Percentiles rank a stretch among this genome's conserved stretches.
These are phyloP conservation scores for Calonectria hongkongensis DNA, from an alignment of 2,329 filamentous ascomycete species.

Conservation along the genomic window DNA sequence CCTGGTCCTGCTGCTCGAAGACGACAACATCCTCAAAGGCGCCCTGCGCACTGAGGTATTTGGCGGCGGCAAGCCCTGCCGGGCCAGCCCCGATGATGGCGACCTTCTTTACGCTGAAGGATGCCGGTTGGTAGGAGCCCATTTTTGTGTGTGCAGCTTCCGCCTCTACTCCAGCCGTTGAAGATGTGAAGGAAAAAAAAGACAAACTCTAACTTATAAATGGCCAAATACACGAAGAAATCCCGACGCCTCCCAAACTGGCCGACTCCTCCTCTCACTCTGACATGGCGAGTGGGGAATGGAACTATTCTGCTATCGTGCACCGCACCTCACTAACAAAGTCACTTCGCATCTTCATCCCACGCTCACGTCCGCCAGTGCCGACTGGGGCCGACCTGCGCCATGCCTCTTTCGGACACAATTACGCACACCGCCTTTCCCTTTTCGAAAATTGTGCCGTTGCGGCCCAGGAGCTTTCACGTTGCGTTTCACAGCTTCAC, in stretches of 20 bases:
- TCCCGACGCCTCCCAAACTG: slow-evolving; percentile 28
- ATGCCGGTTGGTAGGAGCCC: slow-evolving; percentile 55
- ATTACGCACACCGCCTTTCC: slow-evolving; percentile 49
- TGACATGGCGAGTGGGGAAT: slow-evolving; percentile 49
- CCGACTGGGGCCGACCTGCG: slow-evolving; percentile 16
- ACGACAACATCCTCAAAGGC: slow-evolving; percentile 82
- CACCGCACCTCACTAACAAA: slow-evolving; percentile 37
- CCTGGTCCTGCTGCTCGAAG: slow-evolving; percentile 86
- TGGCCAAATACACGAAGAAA: slow-evolving; percentile 38
- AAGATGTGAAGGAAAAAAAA: slow-evolving; percentile 16
- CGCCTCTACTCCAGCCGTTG: slow-evolving; percentile 24
- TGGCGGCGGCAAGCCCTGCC: slow-evolving; percentile 85
- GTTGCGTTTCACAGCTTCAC: slow-evolving; percentile 43
- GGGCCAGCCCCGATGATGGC: slow-evolving; percentile 91
- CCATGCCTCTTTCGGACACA: not conserved
- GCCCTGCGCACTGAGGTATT: slow-evolving; percentile 84
- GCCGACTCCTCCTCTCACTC: slow-evolving; percentile 39
- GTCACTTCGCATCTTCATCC: slow-evolving; percentile 27
- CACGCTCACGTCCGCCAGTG: slow-evolving; percentile 15
- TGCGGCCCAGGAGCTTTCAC: slow-evolving; percentile 3
- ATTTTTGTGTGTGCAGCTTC: slow-evolving; percentile 46
- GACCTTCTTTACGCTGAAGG: slow-evolving; percentile 75
- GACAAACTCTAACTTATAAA: slow-evolving; percentile 37
- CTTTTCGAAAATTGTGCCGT: slow-evolving; percentile 39
- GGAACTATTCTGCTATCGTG: slow-evolving; percentile 48